Base-by-base conservation (phyloP, 2,329 filamentous ascomycete genomes). In the Claviceps fusiformis region DNA sequence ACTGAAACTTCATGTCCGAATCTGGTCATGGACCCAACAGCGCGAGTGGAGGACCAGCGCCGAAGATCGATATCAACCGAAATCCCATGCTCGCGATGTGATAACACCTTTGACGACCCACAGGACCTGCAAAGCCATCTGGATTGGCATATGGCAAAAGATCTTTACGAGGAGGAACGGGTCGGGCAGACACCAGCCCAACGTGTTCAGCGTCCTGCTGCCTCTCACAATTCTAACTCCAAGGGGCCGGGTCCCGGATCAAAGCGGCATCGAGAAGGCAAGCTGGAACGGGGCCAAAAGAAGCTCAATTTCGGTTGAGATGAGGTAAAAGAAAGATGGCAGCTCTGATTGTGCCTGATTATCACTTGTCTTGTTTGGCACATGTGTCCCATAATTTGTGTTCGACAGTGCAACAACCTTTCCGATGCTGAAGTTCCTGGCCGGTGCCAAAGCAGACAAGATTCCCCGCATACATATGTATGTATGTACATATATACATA, bases 141-240 rank as follows among this genome's bases (percentile, higher is more conserved):
- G 54, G 93, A 98, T 68, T 97, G 91, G 85, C 93, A 98, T 71
- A 86, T 95, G 70, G 93, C 93, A 49, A 89, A 87, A 70, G 87
- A 92, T 62, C 76, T 98, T 35, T 85, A 91, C 60, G 78, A 83
- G 2, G 69, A 76, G 56, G 78, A 86, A 71, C 76, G 77, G 75
- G 75, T 70, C 69, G 73, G 61, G 56, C 63, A 68, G 57, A 63
- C 68, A 73, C 74, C 76, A 67, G 75, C 65, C 60, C 69, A 68
- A 54, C 67, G 66, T 56, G 75, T 65, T 60, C 69, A 68, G 53
- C 67, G 66, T 56, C 58, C 63, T 59, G 59, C 62, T 59, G 56
- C 65, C 61, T 66, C 63, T 59, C 65, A 63, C 63, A 70, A 57
- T 61, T 56, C 61, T 41, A 55, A 56, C 54, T 58, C 60, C 55